These are phyloP conservation scores for Mycosphaerella arachidis DNA, from an alignment of 2,329 filamentous ascomycete genomes.

Conservation along the genomic window DNA sequence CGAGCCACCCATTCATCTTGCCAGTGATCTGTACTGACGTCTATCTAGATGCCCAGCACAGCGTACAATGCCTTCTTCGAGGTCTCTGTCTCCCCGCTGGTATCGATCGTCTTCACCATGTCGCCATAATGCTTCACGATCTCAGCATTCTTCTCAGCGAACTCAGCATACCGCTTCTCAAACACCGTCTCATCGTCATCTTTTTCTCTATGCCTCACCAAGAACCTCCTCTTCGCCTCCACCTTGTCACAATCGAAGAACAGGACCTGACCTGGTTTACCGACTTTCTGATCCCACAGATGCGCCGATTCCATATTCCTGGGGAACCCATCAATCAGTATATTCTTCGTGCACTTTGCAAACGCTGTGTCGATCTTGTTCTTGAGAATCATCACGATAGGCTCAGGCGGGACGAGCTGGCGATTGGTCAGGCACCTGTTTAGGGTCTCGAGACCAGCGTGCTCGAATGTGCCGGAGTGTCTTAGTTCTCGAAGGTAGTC, in stretches of 20 bases:
- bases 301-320: background rate
- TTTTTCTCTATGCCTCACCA: background rate
- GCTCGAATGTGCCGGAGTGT: background rate
- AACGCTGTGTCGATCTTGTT: background rate
- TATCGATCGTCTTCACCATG: constrained; percentile 1
- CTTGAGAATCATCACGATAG: background rate
- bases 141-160: background rate
- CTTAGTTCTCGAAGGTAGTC: constrained; percentile 2
- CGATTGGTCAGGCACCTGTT: background rate
- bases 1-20: too few relatives aligned
- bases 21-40: background rate
- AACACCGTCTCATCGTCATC: constrained; percentile 3
- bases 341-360: background rate
- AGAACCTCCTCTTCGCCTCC: constrained; percentile 1
- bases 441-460: background rate
- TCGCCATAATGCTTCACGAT: background rate
- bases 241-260: constrained; percentile 3
- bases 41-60: background rate
- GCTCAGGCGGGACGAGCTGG: background rate
- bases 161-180: constrained; percentile 9
- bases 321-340: constrained; percentile 11
- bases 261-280: background rate
- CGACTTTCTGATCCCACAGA: background rate
- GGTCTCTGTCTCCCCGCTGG: background rate
- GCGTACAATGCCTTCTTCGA: background rate